phyloP scores from a whole-genome alignment of 164 flowering plant genomes.

The Macadamia tetraphylla region DNA sequence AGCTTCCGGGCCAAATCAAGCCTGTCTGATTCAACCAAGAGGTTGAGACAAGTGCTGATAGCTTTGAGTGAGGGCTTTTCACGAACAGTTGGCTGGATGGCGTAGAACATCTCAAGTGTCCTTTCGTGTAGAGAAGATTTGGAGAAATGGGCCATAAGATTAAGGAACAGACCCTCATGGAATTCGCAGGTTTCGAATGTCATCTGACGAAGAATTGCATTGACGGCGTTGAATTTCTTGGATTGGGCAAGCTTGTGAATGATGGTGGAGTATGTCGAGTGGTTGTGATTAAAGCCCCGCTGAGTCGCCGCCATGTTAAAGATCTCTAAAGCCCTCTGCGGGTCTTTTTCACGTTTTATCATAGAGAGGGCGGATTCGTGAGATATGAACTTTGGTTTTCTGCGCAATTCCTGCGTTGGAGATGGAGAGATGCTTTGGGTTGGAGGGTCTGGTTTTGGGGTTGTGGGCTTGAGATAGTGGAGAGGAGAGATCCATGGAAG shows the following conservation, averaged over 20 bases:
- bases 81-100: conserved; percentile 52
- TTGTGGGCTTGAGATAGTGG: conserved; percentile 26
- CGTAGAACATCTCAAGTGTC: conserved; percentile 58
- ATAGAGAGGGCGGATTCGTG: conserved; percentile 52
- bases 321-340: conserved; percentile 68
- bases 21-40: conserved; percentile 54
- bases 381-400: conserved; percentile 49
- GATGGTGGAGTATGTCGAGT: conserved; percentile 57
- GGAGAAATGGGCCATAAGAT: conserved; percentile 79
- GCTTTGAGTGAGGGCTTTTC: conserved; percentile 80
- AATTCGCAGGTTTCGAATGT: conserved; percentile 72
- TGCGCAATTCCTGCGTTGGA: conserved; percentile 15
- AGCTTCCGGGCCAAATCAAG: conserved; percentile 49
- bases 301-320: conserved; percentile 67
- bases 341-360: conserved; percentile 63
- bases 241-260: conserved; percentile 63
- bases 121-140: conserved; percentile 45
- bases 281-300: conserved; percentile 76
- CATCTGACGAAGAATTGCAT: conserved; percentile 73
- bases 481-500: conserved; percentile 75
- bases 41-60: conserved; percentile 81
- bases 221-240: conserved; percentile 66
- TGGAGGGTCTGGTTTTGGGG: conserved; percentile 43
- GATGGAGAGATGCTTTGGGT: conserved; percentile 14
- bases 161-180: conserved; percentile 66